Evolutionary conservation across 805 yeast genomes (phyloP), one percentile per base, ranked within the genome.

Genomic region (Kazachstania africana): DNA sequence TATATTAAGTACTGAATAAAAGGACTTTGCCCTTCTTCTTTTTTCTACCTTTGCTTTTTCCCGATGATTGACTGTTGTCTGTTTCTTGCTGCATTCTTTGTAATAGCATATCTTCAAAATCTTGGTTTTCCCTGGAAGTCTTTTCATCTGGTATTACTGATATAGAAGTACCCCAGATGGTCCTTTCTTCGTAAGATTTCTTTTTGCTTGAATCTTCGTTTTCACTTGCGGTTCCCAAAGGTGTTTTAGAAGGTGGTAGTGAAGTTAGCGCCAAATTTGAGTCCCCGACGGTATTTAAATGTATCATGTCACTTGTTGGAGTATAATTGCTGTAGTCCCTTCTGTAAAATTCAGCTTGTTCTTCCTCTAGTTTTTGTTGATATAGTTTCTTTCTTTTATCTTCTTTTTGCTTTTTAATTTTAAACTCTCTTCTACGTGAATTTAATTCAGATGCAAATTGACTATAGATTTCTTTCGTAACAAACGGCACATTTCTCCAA

Each of bases 121-220:
- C 75, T 47, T 63, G 61, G 24, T 62, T 68, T 35, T 65, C 69
- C 6, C 57, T 63, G 1, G 50, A 51, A 3, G 56, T 57, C 12
- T 52, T 50, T 18, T 60, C 61, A 18, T 54, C 56, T 17, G 42
- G 41, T n/a, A 36, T 39, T 6, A 48, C 42, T 6, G 39, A 58
- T 9, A 53, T 54, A 20, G 55, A 51, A 0, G 91, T 80, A 0
- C 93, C 93, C 93, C 93, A 81, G 3, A 81, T 73, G 0, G 91
- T 76, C 1, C 72, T 68, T 24, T 63, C 60, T 33, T 48, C 57
- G 9, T 53, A 53, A 0, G 44, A 47, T 12, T 43, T 34, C 14
- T 26, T 35, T 20, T 26, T n/a, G n/a, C 15, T 13, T 3, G 5
- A 27, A 16, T 19, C 12, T 2, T 28, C 33, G 3, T 27, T 17